Base-by-base conservation (phyloP, 208 protist species). In the Crithidia bombi region DNA sequence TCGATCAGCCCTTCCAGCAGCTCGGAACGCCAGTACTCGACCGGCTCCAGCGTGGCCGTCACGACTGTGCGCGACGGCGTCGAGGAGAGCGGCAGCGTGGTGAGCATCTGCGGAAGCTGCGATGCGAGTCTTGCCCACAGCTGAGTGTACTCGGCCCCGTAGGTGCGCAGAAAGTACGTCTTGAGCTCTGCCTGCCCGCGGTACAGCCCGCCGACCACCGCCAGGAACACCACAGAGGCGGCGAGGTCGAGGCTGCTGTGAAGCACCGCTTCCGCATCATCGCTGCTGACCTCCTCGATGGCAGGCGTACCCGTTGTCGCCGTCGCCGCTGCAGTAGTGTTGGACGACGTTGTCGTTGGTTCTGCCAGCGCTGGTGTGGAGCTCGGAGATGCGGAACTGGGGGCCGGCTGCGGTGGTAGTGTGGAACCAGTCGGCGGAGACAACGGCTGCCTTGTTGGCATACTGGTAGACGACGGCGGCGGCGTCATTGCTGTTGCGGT, bases 1-100 rank as follows among this genome's bases (percentile, higher is more conserved):
- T 96, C 91, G 10, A 96, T 47, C 5, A 92, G 54, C 46, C 87
- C 55, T 39, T 93, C 87, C 3, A 86, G 71, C 30, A 96, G 58
- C 61, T 92, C 84, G 0, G 75, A 84, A 21, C 76, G 75, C 91
- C 87, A 96, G 17, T 73, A 56, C 11, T 81, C 69, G 5, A 79
- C 39, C 4, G 73, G 32, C 35, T 85, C 81, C 3, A 95, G 59
- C 21, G 68, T 58, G 32, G 82, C 44, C 14, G 73, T 65, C 5
- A 63, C 63, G 21, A 73, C 75, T 17, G 78, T 65, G 15, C 80
- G 65, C 19, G 63, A 75, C 25, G 70, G 56, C 30, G 19, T 21
- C 14, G 44, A 6, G 17, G 61, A 46, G 25, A 94, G 43, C 38
- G 32, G 26, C 46, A 94, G 35, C 12, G 62, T 74, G 32, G 73